phyloP scores from a whole-genome alignment of 2,329 filamentous ascomycete species.

The Calonectria honghensis region DNA sequence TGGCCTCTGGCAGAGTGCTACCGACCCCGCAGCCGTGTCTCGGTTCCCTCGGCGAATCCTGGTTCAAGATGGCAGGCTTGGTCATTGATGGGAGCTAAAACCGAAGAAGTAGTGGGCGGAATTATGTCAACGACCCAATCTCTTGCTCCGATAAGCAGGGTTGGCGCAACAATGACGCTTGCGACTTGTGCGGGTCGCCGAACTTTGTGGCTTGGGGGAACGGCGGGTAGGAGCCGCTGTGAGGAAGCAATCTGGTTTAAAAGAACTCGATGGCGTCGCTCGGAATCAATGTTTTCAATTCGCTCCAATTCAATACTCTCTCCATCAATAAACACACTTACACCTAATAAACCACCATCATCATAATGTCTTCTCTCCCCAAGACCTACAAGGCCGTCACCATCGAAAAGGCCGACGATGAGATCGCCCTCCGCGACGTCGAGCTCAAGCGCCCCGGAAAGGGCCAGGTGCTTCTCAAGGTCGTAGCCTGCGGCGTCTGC shows the following conservation, averaged over 20 bases:
- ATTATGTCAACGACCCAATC: conserved; percentile 2
- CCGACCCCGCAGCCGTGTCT: background rate
- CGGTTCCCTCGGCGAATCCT: background rate
- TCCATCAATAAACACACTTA: background rate
- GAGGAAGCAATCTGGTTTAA: conserved; percentile 14
- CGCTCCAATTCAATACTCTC: background rate
- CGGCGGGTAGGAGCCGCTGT: background rate
- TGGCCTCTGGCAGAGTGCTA: background rate
- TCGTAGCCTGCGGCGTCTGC: conserved; percentile 83
- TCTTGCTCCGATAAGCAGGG: conserved; percentile 13
- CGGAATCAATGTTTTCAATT: background rate
- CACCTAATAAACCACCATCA: conserved; percentile 18
- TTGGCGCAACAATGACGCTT: background rate
- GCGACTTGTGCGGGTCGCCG: background rate
- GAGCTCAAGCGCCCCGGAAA: conserved; percentile 73
- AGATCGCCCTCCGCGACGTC: conserved; percentile 76
- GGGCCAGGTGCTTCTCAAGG: conserved; percentile 80
- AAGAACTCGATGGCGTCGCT: conserved; percentile 17
- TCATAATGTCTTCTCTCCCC: conserved; percentile 67
- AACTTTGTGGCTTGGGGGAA: conserved; percentile 3
- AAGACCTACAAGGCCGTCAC: conserved; percentile 81
- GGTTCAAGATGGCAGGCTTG: background rate
- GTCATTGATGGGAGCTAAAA: conserved; percentile 7
- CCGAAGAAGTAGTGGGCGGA: background rate
- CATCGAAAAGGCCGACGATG: conserved; percentile 70